Percentiles rank a stretch among this genome's conserved stretches.
Conservation (phyloP, 495 filamentous ascomycete genomes). For the Evansstolkia leycettana region DNA sequence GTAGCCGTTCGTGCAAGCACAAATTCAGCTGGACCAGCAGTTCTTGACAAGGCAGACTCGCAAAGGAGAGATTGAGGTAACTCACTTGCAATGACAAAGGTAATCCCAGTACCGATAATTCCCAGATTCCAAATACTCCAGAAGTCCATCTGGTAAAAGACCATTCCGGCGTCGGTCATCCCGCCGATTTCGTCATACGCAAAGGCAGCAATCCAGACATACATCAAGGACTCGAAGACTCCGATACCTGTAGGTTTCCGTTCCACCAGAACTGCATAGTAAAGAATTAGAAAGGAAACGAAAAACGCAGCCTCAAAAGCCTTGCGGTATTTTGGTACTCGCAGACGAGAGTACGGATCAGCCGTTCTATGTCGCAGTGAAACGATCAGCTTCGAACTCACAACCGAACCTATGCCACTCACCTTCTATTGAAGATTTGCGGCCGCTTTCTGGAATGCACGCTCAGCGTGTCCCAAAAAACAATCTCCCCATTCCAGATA, state of each 20-base stretch:
- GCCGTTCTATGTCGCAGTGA: slow-evolving; percentile 36
- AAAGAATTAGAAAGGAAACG: slow-evolving; percentile 63
- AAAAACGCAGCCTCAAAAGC: slow-evolving; percentile 84
- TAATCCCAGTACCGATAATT: slow-evolving; percentile 71
- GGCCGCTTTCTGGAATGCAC: slow-evolving; percentile 69
- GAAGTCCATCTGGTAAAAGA: slow-evolving; percentile 79
- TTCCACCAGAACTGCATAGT: slow-evolving; percentile 72
- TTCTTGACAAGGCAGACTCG: slow-evolving; percentile 8
- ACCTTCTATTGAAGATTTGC: slow-evolving; percentile 64
- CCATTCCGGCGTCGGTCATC: slow-evolving; percentile 65
- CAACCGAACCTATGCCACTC: slow-evolving; percentile 1
- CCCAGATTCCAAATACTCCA: slow-evolving; percentile 85
- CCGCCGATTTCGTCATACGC: slow-evolving; percentile 78
- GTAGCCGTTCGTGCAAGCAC: too few species aligned
- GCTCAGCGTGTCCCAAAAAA: slow-evolving; percentile 79
- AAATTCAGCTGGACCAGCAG: too few species aligned
- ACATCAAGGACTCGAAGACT: slow-evolving; percentile 38
- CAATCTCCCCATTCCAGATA: slow-evolving; percentile 85
- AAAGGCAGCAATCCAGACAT: slow-evolving; percentile 72
- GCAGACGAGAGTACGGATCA: slow-evolving; percentile 72
- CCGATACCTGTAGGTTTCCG: slow-evolving; percentile 37
- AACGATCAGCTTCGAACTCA: neutral
- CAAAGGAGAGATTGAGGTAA: slow-evolving; percentile 6
- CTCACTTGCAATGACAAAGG: slow-evolving; percentile 62
- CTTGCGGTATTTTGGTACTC: slow-evolving; percentile 88